These are phyloP conservation scores for Solioccasus polychromus DNA, from an alignment of 768 basidiomycete genomes.

Conservation along the genomic window DNA sequence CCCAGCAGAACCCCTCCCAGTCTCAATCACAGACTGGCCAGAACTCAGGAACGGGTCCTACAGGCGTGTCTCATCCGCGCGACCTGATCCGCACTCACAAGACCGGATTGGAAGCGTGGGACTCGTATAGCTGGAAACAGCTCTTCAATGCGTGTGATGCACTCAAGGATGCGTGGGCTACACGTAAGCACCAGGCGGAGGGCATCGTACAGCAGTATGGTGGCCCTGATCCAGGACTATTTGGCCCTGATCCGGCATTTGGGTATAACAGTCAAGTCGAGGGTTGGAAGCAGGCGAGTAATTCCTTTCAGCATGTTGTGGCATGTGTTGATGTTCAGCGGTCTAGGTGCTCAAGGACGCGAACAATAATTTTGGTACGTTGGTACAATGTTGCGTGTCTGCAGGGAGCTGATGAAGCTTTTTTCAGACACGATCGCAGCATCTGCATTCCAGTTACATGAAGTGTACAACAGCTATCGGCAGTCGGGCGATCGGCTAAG, in stretches of 20 bases:
- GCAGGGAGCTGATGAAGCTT: background rate
- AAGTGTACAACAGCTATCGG: constrained; percentile 69
- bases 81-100: constrained; percentile 67
- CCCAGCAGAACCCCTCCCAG: background rate
- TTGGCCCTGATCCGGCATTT: constrained; percentile 33
- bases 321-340: constrained; percentile 1
- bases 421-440: constrained; percentile 51
- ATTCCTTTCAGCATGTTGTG: background rate
- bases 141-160: constrained; percentile 58
- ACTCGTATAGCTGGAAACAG: constrained; percentile 69
- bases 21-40: constrained; percentile 7
- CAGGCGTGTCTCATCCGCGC: constrained; percentile 56
- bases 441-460: constrained; percentile 71
- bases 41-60: constrained; percentile 16
- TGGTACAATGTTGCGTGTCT: background rate
- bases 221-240: constrained; percentile 32
- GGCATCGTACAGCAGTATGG: constrained; percentile 45
- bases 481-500: constrained; percentile 70
- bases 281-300: constrained; percentile 58
- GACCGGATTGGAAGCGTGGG: constrained; percentile 68
- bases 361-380: constrained; percentile 48
- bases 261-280: constrained; percentile 51
- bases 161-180: constrained; percentile 65
- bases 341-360: constrained; percentile 56
- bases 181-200: constrained; percentile 54